Percentiles rank a stretch among this genome's conserved stretches.
Conservation (phyloP, 306 rosid genomes). For the Ammopiptanthus mongolicus region DNA sequence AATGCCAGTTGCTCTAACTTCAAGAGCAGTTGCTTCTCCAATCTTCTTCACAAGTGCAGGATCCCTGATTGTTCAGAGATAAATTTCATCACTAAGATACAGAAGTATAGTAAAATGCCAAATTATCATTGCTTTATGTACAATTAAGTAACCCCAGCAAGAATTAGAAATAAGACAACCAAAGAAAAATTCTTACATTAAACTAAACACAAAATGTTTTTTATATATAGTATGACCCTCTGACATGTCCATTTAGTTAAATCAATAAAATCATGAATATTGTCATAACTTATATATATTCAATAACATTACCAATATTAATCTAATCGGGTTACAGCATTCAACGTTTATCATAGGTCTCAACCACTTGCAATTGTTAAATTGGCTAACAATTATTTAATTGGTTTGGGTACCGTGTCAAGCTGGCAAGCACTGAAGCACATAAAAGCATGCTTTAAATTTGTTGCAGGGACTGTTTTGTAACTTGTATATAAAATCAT, state of each 20-base stretch:
- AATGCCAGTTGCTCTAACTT: constrained; percentile 20
- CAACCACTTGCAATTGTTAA: background rate
- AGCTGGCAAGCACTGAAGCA: background rate
- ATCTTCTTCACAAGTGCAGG: constrained; percentile 15
- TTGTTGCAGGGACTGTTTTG: background rate
- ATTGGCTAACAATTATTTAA: background rate
- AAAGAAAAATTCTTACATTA: background rate
- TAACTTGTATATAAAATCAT: background rate
- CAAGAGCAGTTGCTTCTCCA: constrained; percentile 22
- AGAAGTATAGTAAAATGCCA: background rate
- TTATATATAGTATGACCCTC: background rate
- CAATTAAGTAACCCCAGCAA: background rate
- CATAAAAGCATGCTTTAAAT: background rate
- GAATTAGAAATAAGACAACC: background rate
- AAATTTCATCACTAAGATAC: background rate
- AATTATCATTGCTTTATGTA: background rate
- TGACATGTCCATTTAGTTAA: background rate
- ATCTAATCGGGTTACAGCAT: background rate
- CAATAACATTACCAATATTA: background rate
- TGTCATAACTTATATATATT: background rate
- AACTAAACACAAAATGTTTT: background rate
- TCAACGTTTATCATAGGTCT: background rate
- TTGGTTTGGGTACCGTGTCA: background rate
- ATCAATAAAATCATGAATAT: background rate
- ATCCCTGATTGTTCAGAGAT: background rate